phyloP scores from a whole-genome alignment of 148 eudicot genomes.

The Vaccinium macrocarpon region DNA sequence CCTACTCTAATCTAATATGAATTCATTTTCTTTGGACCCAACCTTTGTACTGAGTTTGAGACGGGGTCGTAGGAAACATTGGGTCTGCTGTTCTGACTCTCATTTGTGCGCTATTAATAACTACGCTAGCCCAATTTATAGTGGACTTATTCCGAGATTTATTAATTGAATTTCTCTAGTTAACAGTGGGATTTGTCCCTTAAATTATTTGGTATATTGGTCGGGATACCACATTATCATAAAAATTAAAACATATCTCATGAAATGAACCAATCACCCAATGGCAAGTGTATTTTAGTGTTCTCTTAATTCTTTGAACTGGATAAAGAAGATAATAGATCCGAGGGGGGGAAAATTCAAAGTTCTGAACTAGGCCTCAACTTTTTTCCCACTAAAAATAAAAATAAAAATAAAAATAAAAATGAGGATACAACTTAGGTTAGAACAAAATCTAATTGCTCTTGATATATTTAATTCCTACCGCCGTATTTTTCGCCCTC shows the following conservation, averaged over 20 bases:
- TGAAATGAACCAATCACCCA: not conserved
- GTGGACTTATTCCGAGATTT: not conserved
- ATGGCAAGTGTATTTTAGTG: not conserved
- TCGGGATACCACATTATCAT: not conserved
- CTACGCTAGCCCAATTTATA: not conserved
- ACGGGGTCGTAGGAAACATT: not conserved
- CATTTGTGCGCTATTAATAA: not conserved
- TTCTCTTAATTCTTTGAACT: not conserved
- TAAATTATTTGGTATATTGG: not conserved
- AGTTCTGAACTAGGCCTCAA: not conserved
- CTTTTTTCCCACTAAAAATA: too few relatives aligned
- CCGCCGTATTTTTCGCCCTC: not conserved
- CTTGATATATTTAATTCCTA: not conserved
- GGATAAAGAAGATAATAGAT: not conserved
- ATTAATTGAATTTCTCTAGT: not conserved
- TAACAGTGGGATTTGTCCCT: too few relatives aligned
- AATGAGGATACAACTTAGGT: not conserved
- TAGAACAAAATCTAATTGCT: too few relatives aligned
- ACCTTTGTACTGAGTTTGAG: not conserved
- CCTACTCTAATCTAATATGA: not conserved
- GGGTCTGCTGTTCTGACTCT: not conserved
- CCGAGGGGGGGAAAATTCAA: not conserved
- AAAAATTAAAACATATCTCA: not conserved
- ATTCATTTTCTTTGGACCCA: not conserved
- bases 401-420: not conserved